Evolutionary conservation across 176 grass and related monocot genomes (phyloP), one percentile per base, ranked within the genome.

Genomic region (Pontederia paniculata): DNA sequence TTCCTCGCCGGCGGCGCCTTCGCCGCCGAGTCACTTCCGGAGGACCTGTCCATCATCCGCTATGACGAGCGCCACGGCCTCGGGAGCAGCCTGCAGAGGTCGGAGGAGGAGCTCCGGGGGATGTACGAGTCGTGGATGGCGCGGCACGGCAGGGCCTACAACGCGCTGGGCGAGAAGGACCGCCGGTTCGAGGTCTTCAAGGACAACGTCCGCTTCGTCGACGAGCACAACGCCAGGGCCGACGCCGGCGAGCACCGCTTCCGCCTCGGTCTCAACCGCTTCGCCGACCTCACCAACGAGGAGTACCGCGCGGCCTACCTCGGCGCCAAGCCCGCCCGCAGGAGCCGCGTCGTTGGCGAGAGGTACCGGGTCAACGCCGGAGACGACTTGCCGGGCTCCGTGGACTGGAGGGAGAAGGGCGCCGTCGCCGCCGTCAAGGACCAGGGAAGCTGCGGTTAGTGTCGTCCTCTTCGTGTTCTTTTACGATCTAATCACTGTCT

Each of bases 221-320:
- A 55, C 52, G 52, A 18, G 0, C 52, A 55, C 52, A 55, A 55
- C 10, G 52, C 52, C 52, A 21, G 8, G 2, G 52, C 52, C 8
- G 52, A 21, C 9, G 52, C 52, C 52, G 52, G 52, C 52, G 21
- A 12, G 52, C 52, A 55, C 19, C 20, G 60, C 4, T 67, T 67
- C 64, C 64, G 50, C 31, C 64, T 67, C 50, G 64, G 64, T 23
- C 64, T 67, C 28, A 67, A 52, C 31, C 64, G 64, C 4, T 67
- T 67, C 50, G 49, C 64, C 16, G 64, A 67, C 50, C 64, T 67
- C 64, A 67, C 64, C 17, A 67, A 67, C 64, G 64, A 52, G 18
- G 64, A 67, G 64, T 67, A 54, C 50, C 64, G 64, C 31, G 48
- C 64, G 28, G 17, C 50, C 10, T 54, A 51, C 23, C 64, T 67